phyloP scores from a whole-genome alignment of 441 rosid species.

The Adansonia rubrostipa region DNA sequence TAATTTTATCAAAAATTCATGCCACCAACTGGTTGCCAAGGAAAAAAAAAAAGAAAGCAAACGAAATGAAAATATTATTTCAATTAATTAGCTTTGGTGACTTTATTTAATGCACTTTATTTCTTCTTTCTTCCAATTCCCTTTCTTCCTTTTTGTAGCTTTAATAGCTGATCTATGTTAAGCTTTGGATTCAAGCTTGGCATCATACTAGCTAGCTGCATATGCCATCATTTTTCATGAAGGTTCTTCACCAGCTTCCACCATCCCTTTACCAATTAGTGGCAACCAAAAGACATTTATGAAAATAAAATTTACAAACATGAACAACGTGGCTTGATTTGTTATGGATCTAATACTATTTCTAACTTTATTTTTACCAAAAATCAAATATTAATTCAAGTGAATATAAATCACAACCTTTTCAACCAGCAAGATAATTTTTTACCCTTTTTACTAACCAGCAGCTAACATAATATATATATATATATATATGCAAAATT shows the following conservation, averaged over 20 bases:
- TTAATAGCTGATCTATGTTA: slow-evolving; percentile 4
- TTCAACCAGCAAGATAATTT: neutral
- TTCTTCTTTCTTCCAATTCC: slow-evolving; percentile 24
- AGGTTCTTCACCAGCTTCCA: neutral
- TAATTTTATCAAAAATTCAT: neutral
- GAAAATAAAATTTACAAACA: neutral
- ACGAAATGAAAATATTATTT: slow-evolving; percentile 7
- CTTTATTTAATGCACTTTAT: slow-evolving; percentile 19
- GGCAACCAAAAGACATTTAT: neutral
- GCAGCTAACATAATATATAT: neutral
- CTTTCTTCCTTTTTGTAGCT: slow-evolving; percentile 25
- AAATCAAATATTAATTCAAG: neutral
- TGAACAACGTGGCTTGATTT: neutral
- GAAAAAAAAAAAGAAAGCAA: neutral
- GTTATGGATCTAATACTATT: slow-evolving; percentile 14
- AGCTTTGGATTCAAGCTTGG: slow-evolving; percentile 38
- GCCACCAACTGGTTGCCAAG: slow-evolving; percentile 16
- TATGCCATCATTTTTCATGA: neutral
- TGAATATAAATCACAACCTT: neutral
- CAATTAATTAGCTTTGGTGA: slow-evolving; percentile 16
- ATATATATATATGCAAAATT: neutral
- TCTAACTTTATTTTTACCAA: neutral
- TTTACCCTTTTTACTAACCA: neutral
- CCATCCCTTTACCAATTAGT: neutral
- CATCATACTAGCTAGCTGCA: neutral